Evolutionary conservation across 2,329 filamentous ascomycete genomes (phyloP), one percentile per base, ranked within the genome.

Genomic region (Teratosphaeria viscida): DNA sequence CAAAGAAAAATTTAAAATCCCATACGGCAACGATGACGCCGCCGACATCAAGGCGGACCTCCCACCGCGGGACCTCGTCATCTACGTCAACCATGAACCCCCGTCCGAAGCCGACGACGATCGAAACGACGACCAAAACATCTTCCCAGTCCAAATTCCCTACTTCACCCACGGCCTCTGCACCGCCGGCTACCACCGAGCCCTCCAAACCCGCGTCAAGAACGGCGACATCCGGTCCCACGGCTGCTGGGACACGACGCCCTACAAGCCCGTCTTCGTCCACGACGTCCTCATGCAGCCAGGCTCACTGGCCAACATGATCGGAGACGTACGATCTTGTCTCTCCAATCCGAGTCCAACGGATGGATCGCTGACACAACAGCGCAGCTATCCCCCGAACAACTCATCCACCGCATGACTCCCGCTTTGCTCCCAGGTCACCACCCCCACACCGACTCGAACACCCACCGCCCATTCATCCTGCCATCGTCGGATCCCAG

Each of bases 251-350:
- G 80, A 81, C 4, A 71, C 80, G 11, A 76, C 72, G 62, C 77
- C 81, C 60, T 79, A 81, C 68, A 80, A 81, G 57, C 79, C 81
- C 26, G 82, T 82, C 68, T 78, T 84, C 59, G 71, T 80, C 6
- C 71, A 76, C 34, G 70, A 76, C 19, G 78, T 82, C 52, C 68
- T 84, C 78, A 73, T 76, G 74, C 61, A 78, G 74, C 67, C 81
- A 79, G 71, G 76, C 65, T 67, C 74, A 62, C 64, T 72, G 57
- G 62, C 74, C 59, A 47, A 70, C 62, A 16, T 74, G 10, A 57
- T 69, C 34, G 62, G 62, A 29, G 70, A 67, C 59, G 66, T 65
- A 62, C 39, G 53, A 23, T 32, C 29, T 29, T n/a, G 12, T 14
- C 32, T 39, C 35, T 8, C 47, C 23, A 34, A 59, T 2, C 2